Conservation (phyloP, 2,329 filamentous ascomycete species). For the Trichoderma sp. region DNA sequence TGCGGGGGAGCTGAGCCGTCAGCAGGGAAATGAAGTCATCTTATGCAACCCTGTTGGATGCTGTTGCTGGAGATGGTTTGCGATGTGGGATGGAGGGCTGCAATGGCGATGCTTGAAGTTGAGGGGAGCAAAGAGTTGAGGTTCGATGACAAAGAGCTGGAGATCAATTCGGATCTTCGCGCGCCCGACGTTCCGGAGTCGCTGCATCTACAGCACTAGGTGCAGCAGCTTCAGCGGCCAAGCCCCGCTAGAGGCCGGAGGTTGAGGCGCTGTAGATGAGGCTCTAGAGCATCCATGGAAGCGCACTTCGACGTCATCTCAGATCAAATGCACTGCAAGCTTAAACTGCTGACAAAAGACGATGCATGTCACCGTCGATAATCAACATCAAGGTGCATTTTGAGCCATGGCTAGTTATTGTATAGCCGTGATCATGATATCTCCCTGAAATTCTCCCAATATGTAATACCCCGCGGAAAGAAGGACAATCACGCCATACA, state of each 20-base stretch:
- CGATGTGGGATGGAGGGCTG: not conserved
- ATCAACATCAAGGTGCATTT: not conserved
- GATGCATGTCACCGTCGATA: not conserved
- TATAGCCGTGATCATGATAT: too few relatives aligned
- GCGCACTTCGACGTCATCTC: not conserved
- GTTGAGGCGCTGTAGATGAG: not conserved
- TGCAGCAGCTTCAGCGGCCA: not conserved
- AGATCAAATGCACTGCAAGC: not conserved
- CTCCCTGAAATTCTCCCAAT: not conserved
- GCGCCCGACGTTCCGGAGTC: not conserved
- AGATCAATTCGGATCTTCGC: not conserved
- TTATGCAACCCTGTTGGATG: not conserved
- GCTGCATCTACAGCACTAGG: not conserved
- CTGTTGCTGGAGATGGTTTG: not conserved
- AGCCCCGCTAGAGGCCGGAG: not conserved
- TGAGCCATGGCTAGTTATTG: too few relatives aligned
- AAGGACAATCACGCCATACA: not conserved
- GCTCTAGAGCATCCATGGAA: not conserved
- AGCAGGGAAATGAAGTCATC: not conserved
- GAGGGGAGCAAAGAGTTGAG: not conserved
- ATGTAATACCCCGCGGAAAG: not conserved
- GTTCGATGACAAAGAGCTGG: not conserved
- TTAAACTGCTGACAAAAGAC: not conserved
- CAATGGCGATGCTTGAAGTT: not conserved
- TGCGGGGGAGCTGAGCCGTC: not conserved